phyloP scores from a whole-genome alignment of 139 green algal genomes.

The Chlamydomonas sphaeroides region DNA sequence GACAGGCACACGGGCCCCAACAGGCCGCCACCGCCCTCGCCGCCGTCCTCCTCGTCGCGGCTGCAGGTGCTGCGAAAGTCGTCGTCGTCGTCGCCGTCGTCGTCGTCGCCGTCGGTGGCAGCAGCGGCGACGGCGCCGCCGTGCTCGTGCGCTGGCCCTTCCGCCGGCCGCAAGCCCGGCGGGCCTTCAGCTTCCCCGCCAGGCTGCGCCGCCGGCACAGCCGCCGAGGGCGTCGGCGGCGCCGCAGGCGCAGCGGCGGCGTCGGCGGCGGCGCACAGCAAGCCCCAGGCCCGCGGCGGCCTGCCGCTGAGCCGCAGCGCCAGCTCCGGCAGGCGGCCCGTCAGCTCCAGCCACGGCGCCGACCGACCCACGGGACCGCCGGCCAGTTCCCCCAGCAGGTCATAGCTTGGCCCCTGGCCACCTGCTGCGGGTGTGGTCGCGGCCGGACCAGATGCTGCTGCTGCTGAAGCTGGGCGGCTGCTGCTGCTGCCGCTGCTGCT shows the following conservation, averaged over 20 bases:
- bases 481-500: not conserved
- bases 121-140: not conserved
- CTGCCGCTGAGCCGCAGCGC: constrained; percentile 63
- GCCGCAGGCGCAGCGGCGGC: too few species aligned
- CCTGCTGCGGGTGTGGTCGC: too few species aligned
- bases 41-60: not conserved
- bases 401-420: too few species aligned
- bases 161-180: too few species aligned
- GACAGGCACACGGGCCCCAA: constrained; percentile 49
- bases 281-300: constrained; percentile 39
- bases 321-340: constrained; percentile 67
- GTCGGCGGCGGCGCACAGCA: not conserved
- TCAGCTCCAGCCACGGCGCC: too few species aligned
- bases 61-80: not conserved
- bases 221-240: too few species aligned
- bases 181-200: too few species aligned
- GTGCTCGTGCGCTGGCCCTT: too few species aligned
- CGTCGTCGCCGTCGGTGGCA: not conserved
- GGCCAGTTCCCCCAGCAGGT: too few species aligned
- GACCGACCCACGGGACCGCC: too few species aligned
- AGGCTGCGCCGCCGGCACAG: too few species aligned
- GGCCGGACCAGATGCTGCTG: constrained; percentile 31
- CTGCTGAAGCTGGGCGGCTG: not conserved
- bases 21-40: not conserved
- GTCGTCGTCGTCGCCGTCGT: not conserved